Evolutionary conservation across 805 yeast species (phyloP).

Genomic region (Saturnispora besseyi): DNA sequence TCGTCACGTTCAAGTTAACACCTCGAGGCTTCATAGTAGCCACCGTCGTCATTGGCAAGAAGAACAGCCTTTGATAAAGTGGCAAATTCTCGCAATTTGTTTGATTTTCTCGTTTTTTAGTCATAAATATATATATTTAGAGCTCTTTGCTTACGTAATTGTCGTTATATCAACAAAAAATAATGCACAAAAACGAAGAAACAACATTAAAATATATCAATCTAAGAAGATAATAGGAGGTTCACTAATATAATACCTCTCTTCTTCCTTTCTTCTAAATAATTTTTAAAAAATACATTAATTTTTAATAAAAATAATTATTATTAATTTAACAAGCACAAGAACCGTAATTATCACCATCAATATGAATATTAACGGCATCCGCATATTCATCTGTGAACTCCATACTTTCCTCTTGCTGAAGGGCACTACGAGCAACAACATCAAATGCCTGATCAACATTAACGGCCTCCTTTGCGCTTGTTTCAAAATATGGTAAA

Average conservation of each 20-base stretch:
- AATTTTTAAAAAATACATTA: not conserved
- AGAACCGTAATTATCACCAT: conserved; percentile 57
- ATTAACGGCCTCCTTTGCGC: conserved; percentile 93
- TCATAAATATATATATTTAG: not conserved
- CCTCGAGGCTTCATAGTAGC: conserved; percentile 32
- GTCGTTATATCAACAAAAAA: not conserved
- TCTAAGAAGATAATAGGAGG: not conserved
- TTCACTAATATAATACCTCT: not conserved
- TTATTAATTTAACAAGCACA: conserved; percentile 47
- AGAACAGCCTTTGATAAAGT: not conserved
- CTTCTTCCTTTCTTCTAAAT: not conserved
- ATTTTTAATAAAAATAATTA: not conserved
- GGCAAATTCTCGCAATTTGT: not conserved
- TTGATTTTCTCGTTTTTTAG: not conserved
- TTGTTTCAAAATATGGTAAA: conserved; percentile 90
- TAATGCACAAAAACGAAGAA: not conserved
- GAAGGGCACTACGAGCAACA: conserved; percentile 89
- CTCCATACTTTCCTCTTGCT: conserved; percentile 88
- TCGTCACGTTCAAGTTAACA: conserved; percentile 77
- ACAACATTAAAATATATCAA: not conserved
- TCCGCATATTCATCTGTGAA: conserved; percentile 91
- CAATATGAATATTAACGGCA: conserved; percentile 91
- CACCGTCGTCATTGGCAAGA: conserved; percentile 9
- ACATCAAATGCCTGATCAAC: conserved; percentile 95
- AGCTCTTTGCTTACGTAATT: not conserved